Base-by-base conservation (phyloP, 495 filamentous ascomycete genomes). In the Penicillium canescens region DNA sequence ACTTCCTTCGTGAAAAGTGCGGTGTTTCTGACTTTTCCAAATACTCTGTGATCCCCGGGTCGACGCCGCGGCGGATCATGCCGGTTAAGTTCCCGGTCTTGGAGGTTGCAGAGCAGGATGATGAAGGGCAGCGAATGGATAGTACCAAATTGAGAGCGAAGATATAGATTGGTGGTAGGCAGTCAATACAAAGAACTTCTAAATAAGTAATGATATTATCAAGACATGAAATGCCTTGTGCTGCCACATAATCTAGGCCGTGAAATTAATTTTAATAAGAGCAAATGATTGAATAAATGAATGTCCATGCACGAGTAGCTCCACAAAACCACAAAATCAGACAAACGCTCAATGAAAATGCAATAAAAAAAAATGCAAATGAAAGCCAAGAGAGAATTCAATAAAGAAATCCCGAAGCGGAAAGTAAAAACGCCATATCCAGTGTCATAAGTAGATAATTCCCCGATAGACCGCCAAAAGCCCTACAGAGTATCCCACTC, bases 81-180 rank as follows among this genome's bases (percentile, higher is more conserved):
- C 91, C 91, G 0, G 75, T 65, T 0, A 62, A 78, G 52, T 77
- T 95, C 56, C 91, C 91, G 1, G 79, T 86, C 42, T 57, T 95
- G 48, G 80, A 77, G 33, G 89, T 95, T 13, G 80, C 73, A 18
- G 91, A 95, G 74, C 90, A 96, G 67, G 86, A 85, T 54, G 91
- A 95, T 57, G 89, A 95, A 65, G 91, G 91, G 4, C 76, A 74
- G 63, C 79, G 82, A 54, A 79, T 85, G 65, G 88, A 94, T 70
- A 93, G 88, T 66, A 72, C 62, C 1, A 64, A 71, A 45, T 14
- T 65, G 14, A 49, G 63, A 16, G 49, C 64, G 9, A 73, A 71
- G 53, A 60, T 71, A 4, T 72, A 61, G 33, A 14, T 18, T 18
- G 18, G 13, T 24, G 7, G 5, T n/a, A 16, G 18, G 18, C 48